Base-by-base conservation (phyloP, 2,329 filamentous ascomycete genomes). In the Sclerotinia spermophila region DNA sequence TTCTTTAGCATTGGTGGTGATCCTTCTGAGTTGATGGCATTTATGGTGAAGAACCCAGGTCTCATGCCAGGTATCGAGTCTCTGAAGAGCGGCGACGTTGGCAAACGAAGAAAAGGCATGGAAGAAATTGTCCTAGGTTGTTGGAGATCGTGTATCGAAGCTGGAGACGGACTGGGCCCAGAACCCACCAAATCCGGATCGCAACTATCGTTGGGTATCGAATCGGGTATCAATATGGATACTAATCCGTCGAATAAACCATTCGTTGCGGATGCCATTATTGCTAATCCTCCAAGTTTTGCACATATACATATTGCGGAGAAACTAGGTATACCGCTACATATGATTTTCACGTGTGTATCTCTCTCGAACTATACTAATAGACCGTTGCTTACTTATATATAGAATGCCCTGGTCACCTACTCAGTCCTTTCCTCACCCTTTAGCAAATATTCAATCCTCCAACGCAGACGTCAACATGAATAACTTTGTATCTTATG, bases 1-100 rank as follows among this genome's bases (percentile, higher is more conserved):
- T 94, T 93, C 79, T 93, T 91, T 79, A 86, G 82, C 72, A 91
- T 93, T 67, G 90, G 91, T n/a, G 91, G 91, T 3, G 90, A 94
- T 78, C 91, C 91, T 1, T 86, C 89, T 1, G 87, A 92, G 76
- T 83, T 93, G 58, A 94, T 93, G 91, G 92, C 93, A 4, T 96
- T 95, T 77, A 96, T 96, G 93, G 93, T 96, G 60, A 94, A 94
- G 80, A 92, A 96, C 75, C 92, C 93, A 0, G 92, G 93, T 0
- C 83, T 97, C 44, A 93, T 96, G 90, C 93, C 93, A 1, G 91
- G 91, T 0, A 87, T 95, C 71, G 90, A 94, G 64, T 89, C 91
- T 1, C 81, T 96, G 64, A 89, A 89, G 72, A 91, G 86, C 73
- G 93, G 93, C 11, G 93, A 96, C 78, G 87, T 97, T 65, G 89